Conservation (phyloP, 176 grass and related monocot genomes). For the Neostapfia colusana region DNA sequence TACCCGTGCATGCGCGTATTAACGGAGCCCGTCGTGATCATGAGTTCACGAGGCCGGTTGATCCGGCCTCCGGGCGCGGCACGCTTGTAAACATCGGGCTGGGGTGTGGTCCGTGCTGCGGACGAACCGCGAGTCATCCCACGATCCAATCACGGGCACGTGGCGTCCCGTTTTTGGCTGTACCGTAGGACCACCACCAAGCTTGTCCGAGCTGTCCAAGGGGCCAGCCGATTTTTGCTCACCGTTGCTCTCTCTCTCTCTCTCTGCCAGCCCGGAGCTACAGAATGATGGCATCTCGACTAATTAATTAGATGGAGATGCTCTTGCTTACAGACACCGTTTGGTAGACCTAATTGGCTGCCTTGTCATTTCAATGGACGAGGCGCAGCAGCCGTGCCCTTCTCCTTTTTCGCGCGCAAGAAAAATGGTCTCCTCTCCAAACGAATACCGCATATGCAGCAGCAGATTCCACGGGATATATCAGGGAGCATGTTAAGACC, state of each 20-base stretch:
- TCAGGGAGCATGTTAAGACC: not conserved
- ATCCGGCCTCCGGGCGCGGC: not conserved
- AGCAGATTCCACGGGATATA: not conserved
- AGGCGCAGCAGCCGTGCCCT: no score
- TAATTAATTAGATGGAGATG: not conserved
- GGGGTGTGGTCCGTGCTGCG: no score
- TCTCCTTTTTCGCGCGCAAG: not conserved
- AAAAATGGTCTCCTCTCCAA: conserved; percentile 2
- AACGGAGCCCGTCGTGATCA: no score
- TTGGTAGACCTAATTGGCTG: conserved; percentile 51
- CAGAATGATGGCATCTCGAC: not conserved
- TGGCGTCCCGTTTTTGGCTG: not conserved
- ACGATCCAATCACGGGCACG: not conserved
- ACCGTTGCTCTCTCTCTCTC: not conserved
- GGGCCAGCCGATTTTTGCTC: not conserved
- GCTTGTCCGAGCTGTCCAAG: not conserved
- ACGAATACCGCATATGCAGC: conserved; percentile 2
- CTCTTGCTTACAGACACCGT: not conserved
- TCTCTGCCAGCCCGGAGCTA: not conserved
- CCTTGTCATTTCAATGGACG: conserved; percentile 23
- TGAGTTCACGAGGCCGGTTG: not conserved
- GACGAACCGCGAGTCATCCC: not conserved
- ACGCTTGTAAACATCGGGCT: no score
- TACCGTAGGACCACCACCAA: not conserved
- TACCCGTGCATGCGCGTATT: no score